A percentile compares a stretch with the other conserved stretches of the same genome.
phyloP scores from a whole-genome alignment of 306 rosid species.

The Ammopiptanthus mongolicus region DNA sequence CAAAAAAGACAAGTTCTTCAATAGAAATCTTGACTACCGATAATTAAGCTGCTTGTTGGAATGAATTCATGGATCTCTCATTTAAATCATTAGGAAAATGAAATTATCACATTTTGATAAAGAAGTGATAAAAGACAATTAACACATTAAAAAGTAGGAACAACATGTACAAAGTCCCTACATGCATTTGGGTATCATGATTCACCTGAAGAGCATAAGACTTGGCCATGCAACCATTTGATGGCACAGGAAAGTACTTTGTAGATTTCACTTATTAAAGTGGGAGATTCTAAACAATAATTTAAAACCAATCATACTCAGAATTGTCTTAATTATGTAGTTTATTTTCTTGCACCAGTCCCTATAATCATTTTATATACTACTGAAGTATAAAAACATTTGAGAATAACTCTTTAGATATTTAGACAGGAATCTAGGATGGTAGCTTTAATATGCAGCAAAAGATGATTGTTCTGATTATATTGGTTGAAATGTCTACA shows the following conservation, averaged over 20 bases:
- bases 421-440: not conserved
- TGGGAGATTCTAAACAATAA: not conserved
- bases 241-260: too few relatives aligned
- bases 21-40: not conserved
- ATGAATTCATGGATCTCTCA: not conserved
- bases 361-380: not conserved
- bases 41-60: not conserved
- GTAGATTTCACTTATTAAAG: not conserved
- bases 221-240: not conserved
- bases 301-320: not conserved
- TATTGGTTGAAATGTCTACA: not conserved
- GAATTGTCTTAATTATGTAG: not conserved
- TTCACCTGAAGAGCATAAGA: not conserved
- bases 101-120: not conserved
- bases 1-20: not conserved
- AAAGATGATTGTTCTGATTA: not conserved
- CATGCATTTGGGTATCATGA: not conserved
- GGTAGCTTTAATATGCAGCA: not conserved
- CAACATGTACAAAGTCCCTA: not conserved
- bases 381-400: not conserved
- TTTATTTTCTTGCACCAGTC: not conserved
- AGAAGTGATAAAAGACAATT: not conserved
- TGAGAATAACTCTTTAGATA: not conserved
- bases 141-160: not conserved
- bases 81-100: not conserved